Base-by-base conservation (phyloP, 768 basidiomycete genomes). In the Calocybe cyanea region DNA sequence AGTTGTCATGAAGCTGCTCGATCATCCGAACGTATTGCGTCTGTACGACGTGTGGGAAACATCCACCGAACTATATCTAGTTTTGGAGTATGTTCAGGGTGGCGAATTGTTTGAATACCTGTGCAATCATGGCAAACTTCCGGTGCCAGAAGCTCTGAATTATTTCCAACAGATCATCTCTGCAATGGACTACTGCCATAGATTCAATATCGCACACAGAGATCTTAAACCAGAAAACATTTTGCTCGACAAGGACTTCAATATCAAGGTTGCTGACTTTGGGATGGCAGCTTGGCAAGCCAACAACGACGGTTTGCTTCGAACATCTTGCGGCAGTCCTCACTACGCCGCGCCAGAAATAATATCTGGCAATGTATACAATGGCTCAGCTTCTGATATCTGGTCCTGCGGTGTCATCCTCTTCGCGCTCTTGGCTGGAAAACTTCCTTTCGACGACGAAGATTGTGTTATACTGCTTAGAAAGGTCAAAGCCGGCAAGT, bases 31-130 rank as follows among this genome's bases (percentile, higher is more conserved):
- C 63, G 82, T 98, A 53, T 81, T 96, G 79, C 85, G 83, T 46
- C 78, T 98, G 21, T 94, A 92, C 69, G 94, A 98, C 60, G 93
- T 98, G 51, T 97, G 91, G 92, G 93, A 98, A 67, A 93, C 92
- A 0, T 85, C 85, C 3, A 77, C 80, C 24, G 84, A 94, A 48
- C 78, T 95, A 53, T 96, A 81, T 63, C 81, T 98, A 49, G 85
- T 98, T 56, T 82, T 95, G 56, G 94, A 97, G 69, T 96, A 94
- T 63, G 83, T 94, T 51, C 87, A 92, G 53, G 91, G 90, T 48
- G 94, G 94, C 50, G 94, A 96, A 64, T 80, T 98, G 24, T 95
- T 96, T 66, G 90, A 98, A 56, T 83, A 94, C 63, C 77, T 96
- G 38, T 90, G 90, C 66, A 77, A 77, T 46, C 78, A 84, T 42